Conservation (phyloP, 179 eudicot species). For the Gypsophila paniculata region DNA sequence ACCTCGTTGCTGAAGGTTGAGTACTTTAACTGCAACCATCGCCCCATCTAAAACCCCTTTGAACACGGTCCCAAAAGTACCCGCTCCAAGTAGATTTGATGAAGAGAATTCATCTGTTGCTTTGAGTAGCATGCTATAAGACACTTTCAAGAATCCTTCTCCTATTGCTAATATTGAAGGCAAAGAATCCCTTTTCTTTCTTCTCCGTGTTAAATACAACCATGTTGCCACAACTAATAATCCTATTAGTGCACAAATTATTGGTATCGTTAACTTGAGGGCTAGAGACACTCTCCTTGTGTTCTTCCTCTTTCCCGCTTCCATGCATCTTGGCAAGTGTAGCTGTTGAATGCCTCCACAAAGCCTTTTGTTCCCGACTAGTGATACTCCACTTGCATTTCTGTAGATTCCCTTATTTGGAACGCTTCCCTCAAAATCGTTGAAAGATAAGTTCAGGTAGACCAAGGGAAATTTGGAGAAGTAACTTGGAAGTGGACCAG, state of each 20-base stretch:
- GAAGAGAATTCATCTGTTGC: conserved; percentile 13
- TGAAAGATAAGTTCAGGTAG: conserved; percentile 18
- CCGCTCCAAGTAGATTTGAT: conserved; percentile 12
- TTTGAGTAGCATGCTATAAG: conserved; percentile 16
- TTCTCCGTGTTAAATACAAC: conserved; percentile 1
- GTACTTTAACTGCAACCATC: conserved; percentile 7
- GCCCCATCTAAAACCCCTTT: neutral
- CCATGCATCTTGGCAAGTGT: conserved; percentile 17
- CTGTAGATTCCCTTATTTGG: conserved; percentile 21
- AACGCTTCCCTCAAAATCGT: conserved; percentile 23
- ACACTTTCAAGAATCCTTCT: neutral
- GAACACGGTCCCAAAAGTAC: conserved; percentile 13
- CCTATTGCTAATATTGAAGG: neutral
- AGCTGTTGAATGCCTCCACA: conserved; percentile 25
- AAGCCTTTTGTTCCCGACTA: conserved; percentile 16
- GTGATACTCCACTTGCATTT: conserved; percentile 16
- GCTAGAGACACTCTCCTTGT: neutral
- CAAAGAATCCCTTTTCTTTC: neutral
- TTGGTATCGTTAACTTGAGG: conserved; percentile 11
- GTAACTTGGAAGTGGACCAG: conserved; percentile 6
- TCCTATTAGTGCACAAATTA: conserved; percentile 6
- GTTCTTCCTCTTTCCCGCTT: neutral
- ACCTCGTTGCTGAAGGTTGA: conserved; percentile 6
- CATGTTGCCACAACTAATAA: conserved; percentile 4
- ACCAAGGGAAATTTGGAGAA: conserved; percentile 11